Evolutionary conservation across 176 grass and related monocot species (phyloP).

Genomic region (Elymus sibiricus): DNA sequence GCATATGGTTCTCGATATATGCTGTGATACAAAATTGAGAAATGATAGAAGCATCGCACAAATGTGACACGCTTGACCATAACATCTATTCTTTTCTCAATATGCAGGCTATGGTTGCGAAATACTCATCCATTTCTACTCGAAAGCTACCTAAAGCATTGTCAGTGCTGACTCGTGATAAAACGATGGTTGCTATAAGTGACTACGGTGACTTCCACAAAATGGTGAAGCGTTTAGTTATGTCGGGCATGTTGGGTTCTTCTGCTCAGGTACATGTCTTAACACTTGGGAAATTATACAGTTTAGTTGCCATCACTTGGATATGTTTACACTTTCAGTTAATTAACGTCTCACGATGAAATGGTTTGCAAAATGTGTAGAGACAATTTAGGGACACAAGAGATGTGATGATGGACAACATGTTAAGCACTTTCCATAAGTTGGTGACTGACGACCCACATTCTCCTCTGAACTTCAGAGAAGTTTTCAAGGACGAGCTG

Average conservation of each 20-base stretch:
- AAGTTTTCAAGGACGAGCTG: slow-evolving; percentile 66
- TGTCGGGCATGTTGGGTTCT: slow-evolving; percentile 61
- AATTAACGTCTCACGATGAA: background rate
- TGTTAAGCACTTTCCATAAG: slow-evolving; percentile 37
- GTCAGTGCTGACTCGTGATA: slow-evolving; percentile 59
- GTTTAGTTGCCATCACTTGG: background rate
- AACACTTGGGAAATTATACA: background rate
- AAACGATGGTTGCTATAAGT: slow-evolving; percentile 74
- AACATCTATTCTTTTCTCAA: background rate
- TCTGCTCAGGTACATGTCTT: slow-evolving; percentile 58
- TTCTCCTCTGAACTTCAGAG: slow-evolving; percentile 52
- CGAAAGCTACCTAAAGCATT: slow-evolving; percentile 75
- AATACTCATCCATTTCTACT: slow-evolving; percentile 77
- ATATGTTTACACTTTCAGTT: background rate
- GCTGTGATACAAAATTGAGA: background rate
- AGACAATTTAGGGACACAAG: slow-evolving; percentile 57
- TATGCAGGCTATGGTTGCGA: slow-evolving; percentile 78
- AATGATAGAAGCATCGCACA: background rate
- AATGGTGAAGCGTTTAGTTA: slow-evolving; percentile 75
- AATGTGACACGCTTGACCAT: background rate
- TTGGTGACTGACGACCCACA: slow-evolving; percentile 44
- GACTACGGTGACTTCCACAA: slow-evolving; percentile 87
- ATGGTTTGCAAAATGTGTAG: slow-evolving; percentile 40
- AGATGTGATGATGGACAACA: slow-evolving; percentile 56
- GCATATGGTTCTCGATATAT: background rate